phyloP scores from a whole-genome alignment of 495 filamentous ascomycete genomes.

The Penicillium parvum region DNA sequence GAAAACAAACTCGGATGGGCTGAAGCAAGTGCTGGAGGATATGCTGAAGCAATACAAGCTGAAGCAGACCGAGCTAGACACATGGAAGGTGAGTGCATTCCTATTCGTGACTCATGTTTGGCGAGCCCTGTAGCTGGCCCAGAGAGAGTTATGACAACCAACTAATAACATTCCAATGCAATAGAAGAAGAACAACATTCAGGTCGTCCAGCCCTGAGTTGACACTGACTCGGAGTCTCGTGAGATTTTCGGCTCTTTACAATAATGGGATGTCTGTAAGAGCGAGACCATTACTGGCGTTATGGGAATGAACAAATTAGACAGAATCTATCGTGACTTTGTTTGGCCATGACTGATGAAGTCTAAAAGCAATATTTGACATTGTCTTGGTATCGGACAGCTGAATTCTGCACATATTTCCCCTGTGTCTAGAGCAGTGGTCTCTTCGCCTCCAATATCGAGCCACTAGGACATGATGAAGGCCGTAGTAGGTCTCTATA shows the following conservation, averaged over 20 bases:
- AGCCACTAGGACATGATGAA: background rate
- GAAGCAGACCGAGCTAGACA: slow-evolving; percentile 93
- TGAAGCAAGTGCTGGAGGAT: slow-evolving; percentile 95
- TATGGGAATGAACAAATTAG: slow-evolving; percentile 19
- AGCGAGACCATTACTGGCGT: slow-evolving; percentile 21
- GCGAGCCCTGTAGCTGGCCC: too few relatives aligned
- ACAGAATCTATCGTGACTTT: slow-evolving; percentile 22
- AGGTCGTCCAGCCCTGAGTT: slow-evolving; percentile 78
- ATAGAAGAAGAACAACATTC: slow-evolving; percentile 98
- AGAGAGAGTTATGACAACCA: too few relatives aligned
- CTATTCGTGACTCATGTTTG: background rate
- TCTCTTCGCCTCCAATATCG: background rate
- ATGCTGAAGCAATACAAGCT: slow-evolving; percentile 94
- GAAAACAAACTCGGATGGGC: slow-evolving; percentile 88
- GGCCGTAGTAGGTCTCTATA: too few relatives aligned
- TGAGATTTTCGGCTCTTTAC: slow-evolving; percentile 10
- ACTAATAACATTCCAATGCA: too few relatives aligned
- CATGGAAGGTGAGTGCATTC: slow-evolving; percentile 79
- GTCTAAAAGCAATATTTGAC: background rate
- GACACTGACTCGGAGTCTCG: slow-evolving; percentile 4
- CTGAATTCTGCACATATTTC: background rate
- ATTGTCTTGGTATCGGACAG: background rate
- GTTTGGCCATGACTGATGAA: slow-evolving; percentile 7
- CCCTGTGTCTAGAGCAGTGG: background rate
- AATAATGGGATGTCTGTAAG: slow-evolving; percentile 2